Percentiles rank a stretch among this genome's conserved stretches.
phyloP scores from a whole-genome alignment of 345 rosid species.

The Populus alba region DNA sequence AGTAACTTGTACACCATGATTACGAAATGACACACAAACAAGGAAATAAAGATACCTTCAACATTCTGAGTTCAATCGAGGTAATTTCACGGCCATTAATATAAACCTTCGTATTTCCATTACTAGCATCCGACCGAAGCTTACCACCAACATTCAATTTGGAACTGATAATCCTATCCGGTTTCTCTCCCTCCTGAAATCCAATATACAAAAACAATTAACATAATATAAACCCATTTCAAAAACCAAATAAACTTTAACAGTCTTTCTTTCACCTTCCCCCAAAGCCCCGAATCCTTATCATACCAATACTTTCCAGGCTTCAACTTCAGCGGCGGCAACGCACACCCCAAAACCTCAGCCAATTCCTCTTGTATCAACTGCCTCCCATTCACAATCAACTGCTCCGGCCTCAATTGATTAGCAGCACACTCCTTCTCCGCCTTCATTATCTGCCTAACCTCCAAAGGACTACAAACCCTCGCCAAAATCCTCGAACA shows the following conservation, averaged over 20 bases:
- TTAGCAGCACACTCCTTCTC: conserved; percentile 60
- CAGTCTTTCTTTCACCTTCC: conserved; percentile 42
- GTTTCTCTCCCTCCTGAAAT: conserved; percentile 65
- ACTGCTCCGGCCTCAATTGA: conserved; percentile 64
- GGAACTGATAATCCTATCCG: conserved; percentile 54
- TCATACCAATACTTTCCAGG: conserved; percentile 98
- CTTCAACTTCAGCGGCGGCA: conserved; percentile 82
- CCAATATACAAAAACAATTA: not conserved
- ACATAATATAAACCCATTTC: not conserved
- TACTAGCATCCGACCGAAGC: conserved; percentile 49
- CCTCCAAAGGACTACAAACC: conserved; percentile 51
- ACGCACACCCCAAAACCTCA: conserved; percentile 31
- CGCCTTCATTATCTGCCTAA: conserved; percentile 56
- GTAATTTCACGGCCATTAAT: conserved; percentile 71
- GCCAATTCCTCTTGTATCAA: conserved; percentile 53
- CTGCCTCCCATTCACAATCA: conserved; percentile 50
- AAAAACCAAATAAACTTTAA: not conserved
- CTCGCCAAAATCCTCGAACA: conserved; percentile 43
- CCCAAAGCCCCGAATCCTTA: conserved; percentile 96
- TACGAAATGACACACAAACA: not conserved
- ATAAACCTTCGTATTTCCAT: conserved; percentile 55
- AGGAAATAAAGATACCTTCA: conserved; percentile 35
- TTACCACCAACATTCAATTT: conserved; percentile 53
- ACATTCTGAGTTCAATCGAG: conserved; percentile 41
- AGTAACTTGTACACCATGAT: not conserved